phyloP scores from a whole-genome alignment of 371 early-diverging fungal species.

The Rhizomucor pusillus region DNA sequence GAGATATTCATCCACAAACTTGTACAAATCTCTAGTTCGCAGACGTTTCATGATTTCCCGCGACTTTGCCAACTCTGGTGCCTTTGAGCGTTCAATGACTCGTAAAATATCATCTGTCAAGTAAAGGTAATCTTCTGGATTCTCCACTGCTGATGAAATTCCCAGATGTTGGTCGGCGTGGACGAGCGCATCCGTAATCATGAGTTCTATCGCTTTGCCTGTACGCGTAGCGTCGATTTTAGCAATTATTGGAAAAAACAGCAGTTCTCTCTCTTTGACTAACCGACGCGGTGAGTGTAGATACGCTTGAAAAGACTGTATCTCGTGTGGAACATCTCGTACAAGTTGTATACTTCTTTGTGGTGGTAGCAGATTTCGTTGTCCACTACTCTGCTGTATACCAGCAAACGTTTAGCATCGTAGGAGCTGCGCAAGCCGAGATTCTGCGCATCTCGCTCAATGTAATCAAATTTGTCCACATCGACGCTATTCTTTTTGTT shows the following conservation, averaged over 20 bases:
- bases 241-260: too few relatives aligned
- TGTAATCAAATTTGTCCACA: constrained; percentile 97
- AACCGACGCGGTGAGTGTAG: constrained; percentile 86
- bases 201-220: constrained; percentile 74
- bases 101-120: constrained; percentile 88
- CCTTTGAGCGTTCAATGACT: constrained; percentile 73
- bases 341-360: constrained; percentile 74
- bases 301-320: constrained; percentile 90
- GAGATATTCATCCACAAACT: constrained; percentile 83
- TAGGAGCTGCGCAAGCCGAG: constrained; percentile 80
- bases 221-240: too few relatives aligned
- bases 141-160: constrained; percentile 69
- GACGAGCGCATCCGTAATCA: constrained; percentile 87
- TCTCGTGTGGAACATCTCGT: constrained; percentile 91
- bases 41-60: constrained; percentile 72
- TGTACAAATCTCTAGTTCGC: constrained; percentile 77
- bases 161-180: constrained; percentile 75
- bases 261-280: constrained; percentile 8
- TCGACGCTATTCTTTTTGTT: constrained; percentile 93
- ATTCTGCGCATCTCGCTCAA: constrained; percentile 88
- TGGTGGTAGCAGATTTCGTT: constrained; percentile 89
- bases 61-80: constrained; percentile 61
- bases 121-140: constrained; percentile 68
- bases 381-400: constrained; percentile 81
- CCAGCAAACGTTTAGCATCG: constrained; percentile 79